Base-by-base conservation (phyloP, 306 rosid genomes). In the Rosa chinensis region DNA sequence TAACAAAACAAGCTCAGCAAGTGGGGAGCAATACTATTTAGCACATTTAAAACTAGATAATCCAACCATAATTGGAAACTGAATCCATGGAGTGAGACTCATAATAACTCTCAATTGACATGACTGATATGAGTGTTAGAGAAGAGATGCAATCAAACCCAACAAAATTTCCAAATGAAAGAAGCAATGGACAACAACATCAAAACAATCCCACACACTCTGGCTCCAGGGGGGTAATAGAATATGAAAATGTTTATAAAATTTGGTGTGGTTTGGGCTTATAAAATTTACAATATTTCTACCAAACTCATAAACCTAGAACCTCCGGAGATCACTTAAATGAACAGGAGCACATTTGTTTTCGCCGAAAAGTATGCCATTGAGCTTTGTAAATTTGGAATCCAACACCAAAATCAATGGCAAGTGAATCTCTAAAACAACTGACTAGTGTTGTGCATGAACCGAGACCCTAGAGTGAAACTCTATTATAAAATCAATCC, bases 1-100 rank as follows among this genome's bases (percentile, higher is more conserved):
- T 56, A 50, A 68, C 16, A 32, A 37, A 72, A 67, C 8, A 39
- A 28, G 39, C 28, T 28, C 53, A 17, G 23, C 83, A 70, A 80
- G 77, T 13, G 13, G 13, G 61, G 21, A 53, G 52, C 73, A 11
- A 56, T n/a, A 8, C 47, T 44, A 48, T 48, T 20, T 9, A 62
- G 62, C 66, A 76, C 12, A n/a, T 40, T 10, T 25, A 49, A 16
- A 55, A 52, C 44, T 47, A 72, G 61, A 53, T 20, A 72, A 52
- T 35, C 48, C 64, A 52, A 52, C 11, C 18, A 14, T 13, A 74
- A 58, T 10, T 39, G 21, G 11, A 73, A n/a, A 25, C 23, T 14
- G 32, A 28, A 71, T 28, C 40, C 11, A 48, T 71, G 61, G 58
- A 39, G 64, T 35, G 45, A 9, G 5, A 72, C 2, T 32, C 10